These are phyloP conservation scores for Cercospora zeina DNA, from an alignment of 2,329 filamentous ascomycete genomes.

Conservation along the genomic window DNA sequence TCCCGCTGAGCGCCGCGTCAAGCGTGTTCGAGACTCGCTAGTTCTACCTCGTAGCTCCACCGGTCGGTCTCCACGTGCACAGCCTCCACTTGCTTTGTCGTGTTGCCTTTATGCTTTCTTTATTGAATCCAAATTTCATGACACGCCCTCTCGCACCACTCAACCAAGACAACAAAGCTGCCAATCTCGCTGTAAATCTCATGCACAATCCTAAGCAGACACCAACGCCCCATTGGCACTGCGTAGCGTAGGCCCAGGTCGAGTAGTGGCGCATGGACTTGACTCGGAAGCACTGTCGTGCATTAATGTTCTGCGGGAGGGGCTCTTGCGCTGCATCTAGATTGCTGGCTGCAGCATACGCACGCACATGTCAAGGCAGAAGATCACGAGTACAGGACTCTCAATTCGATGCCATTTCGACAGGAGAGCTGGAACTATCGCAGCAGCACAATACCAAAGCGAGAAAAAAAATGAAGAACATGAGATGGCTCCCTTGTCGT, in stretches of 20 bases:
- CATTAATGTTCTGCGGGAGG: too few species aligned
- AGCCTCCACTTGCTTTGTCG: neutral
- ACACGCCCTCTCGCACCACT: neutral
- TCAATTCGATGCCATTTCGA: too few species aligned
- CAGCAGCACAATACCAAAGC: too few species aligned
- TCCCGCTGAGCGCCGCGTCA: slow-evolving; percentile 5
- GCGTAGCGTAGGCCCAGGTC: neutral
- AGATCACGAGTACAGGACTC: too few species aligned
- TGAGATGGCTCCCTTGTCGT: too few species aligned
- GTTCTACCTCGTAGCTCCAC: too few species aligned
- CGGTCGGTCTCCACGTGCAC: slow-evolving; percentile 5
- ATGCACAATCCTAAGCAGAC: neutral
- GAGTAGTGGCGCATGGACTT: neutral
- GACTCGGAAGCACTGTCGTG: too few species aligned
- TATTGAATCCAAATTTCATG: neutral
- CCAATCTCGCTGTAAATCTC: neutral
- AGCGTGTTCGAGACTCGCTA: slow-evolving; percentile 4
- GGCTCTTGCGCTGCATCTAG: too few species aligned
- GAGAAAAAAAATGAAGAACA: too few species aligned
- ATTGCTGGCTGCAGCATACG: too few species aligned
- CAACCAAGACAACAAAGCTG: neutral
- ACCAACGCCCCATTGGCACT: neutral
- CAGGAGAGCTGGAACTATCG: too few species aligned
- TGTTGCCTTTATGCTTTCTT: neutral
- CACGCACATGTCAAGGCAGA: too few species aligned